Base-by-base conservation (phyloP, 306 rosid genomes). In the Sicyos baderoa region DNA sequence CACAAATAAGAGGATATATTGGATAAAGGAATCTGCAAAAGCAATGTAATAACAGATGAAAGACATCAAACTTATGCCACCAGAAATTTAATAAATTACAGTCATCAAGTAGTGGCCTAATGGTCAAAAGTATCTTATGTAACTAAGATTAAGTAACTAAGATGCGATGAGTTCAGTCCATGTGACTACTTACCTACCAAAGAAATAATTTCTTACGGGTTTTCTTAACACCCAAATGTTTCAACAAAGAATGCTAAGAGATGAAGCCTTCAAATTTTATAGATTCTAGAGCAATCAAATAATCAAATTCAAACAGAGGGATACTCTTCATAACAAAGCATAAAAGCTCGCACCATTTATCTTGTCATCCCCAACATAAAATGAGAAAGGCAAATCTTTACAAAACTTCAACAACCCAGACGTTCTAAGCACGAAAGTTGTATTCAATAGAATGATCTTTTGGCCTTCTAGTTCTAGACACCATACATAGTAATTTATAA, bases 1-100 rank as follows among this genome's bases (percentile, higher is more conserved):
- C 83, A 73, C 99, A 94, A 60, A 94, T 85, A 35, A 94, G 97
- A 44, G 99, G 91, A 85, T 94, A 94, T 77, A 90, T 68, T 73
- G 99, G 99, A 84, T 94, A 94, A 57, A 94, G 99, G 75, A 94
- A 94, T 86, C 99, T 94, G 85, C 77, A 80, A 68, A 7, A 60
- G 22, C 47, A 59, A 71, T 37, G 56, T 59, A 42, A 59, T 48
- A 68, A 68, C 60, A 27, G 21, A 23, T 56, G 67, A 72, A 63
- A 42, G 17, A 47, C 16, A 25, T 65, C 52, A 18, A 18, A 9
- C 45, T 17, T 42, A 68, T 12, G 16, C 9, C 72, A 58, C 18
- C 42, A 2, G 71, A 19, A 47, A 15, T 45, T 21, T 37, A 37
- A 37, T 1, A 29, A 29, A 29, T 29, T 25, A 25, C 35, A 29